Conservation (phyloP, 2,329 filamentous ascomycete species). For the Trichoderma endophyticum region DNA sequence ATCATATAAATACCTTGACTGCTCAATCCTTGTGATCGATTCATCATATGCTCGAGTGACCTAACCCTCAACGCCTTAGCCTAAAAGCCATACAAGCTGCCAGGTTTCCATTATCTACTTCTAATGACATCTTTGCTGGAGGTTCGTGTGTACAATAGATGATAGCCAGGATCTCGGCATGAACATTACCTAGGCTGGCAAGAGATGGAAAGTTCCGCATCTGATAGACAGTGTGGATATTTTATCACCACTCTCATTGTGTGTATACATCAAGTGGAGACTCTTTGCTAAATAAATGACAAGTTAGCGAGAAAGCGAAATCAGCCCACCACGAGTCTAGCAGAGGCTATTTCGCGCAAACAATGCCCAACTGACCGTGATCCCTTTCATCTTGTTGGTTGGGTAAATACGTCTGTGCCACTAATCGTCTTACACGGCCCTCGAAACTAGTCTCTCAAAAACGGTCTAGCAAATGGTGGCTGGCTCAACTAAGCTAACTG, state of each 20-base stretch:
- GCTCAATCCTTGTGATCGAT: background rate
- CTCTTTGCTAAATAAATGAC: background rate
- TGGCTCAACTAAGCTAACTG: background rate
- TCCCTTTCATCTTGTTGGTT: background rate
- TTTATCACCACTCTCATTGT: background rate
- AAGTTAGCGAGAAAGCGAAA: background rate
- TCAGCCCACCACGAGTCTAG: background rate
- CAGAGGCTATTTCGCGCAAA: background rate
- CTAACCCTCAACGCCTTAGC: background rate
- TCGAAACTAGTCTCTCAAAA: too few relatives aligned
- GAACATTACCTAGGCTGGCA: background rate
- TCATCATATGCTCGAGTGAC: background rate
- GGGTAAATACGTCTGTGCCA: background rate
- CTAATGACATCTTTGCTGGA: background rate
- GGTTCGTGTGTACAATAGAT: fast-evolving
- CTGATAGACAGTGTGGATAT: background rate
- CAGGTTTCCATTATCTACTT: background rate
- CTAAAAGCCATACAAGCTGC: fast-evolving
- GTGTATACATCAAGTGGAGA: background rate
- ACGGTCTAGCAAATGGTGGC: background rate
- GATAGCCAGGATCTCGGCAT: background rate
- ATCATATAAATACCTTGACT: too few relatives aligned
- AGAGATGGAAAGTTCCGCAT: too few relatives aligned
- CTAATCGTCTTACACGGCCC: background rate
- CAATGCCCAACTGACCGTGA: background rate